These are phyloP conservation scores for Blastobotrys terrestris DNA, from an alignment of 805 yeast genomes.

Conservation along the genomic window DNA sequence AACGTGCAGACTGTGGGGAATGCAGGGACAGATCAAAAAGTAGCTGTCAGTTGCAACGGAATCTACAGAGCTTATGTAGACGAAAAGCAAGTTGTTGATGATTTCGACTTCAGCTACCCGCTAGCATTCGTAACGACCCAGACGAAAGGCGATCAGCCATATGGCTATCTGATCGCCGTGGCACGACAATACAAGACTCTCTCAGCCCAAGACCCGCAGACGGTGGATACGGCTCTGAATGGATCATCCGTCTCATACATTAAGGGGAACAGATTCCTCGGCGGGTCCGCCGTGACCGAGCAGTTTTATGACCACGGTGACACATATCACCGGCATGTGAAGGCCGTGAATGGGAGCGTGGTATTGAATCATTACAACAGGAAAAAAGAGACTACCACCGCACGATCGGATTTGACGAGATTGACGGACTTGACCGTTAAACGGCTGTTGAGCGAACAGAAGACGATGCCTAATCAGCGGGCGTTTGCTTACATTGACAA, in stretches of 20 bases:
- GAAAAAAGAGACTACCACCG: not conserved
- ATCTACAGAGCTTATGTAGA: not conserved
- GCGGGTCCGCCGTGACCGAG: not conserved
- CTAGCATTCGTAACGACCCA: not conserved
- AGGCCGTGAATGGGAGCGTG: not conserved
- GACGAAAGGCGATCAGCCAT: not conserved
- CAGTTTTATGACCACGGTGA: not conserved
- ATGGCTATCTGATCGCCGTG: not conserved
- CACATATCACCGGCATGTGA: slow-evolving; percentile 1
- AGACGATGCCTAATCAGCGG: not conserved
- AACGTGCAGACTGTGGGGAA: not conserved
- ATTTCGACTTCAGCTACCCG: slow-evolving; percentile 1
- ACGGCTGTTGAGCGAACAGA: not conserved
- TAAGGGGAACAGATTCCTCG: not conserved
- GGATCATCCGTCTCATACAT: not conserved
- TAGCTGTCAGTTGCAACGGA: not conserved
- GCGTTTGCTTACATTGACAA: not conserved
- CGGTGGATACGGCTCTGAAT: slow-evolving; percentile 4
- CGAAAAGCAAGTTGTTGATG: not conserved
- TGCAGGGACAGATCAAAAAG: not conserved
- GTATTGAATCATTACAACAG: not conserved
- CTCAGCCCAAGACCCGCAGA: not conserved
- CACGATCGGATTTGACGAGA: not conserved
- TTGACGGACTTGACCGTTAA: not conserved
- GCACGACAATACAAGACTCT: slow-evolving; percentile 1